Conservation (phyloP, 345 rosid genomes). For the Ricinus communis region DNA sequence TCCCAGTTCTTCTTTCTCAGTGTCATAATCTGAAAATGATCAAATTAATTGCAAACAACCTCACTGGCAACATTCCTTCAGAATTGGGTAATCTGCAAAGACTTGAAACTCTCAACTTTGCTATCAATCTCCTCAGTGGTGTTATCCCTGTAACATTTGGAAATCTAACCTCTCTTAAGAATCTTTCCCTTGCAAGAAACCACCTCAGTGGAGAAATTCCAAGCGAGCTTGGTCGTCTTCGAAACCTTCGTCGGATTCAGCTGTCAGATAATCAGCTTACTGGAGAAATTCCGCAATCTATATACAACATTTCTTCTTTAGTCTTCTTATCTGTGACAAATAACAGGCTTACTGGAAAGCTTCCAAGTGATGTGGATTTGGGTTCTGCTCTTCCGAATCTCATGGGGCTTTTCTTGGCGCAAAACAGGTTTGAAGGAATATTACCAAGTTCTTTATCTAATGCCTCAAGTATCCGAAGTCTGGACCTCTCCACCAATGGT, state of each 20-base stretch:
- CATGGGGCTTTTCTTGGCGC: conserved; percentile 12
- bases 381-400: conserved; percentile 17
- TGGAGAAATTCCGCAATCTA: conserved; percentile 12
- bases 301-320: conserved; percentile 22
- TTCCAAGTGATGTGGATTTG: neutral
- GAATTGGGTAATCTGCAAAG: neutral
- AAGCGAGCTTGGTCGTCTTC: conserved; percentile 18
- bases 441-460: conserved; percentile 13
- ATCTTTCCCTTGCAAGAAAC: conserved; percentile 11
- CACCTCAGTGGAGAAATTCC: conserved; percentile 7
- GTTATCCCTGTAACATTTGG: conserved; percentile 17
- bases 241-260: neutral
- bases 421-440: conserved; percentile 16
- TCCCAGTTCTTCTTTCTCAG: neutral
- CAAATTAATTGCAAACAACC: neutral
- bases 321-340: neutral
- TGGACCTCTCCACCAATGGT: conserved; percentile 13
- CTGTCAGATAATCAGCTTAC: conserved; percentile 13
- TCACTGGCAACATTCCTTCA: neutral
- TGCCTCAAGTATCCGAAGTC: neutral
- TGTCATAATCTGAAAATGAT: neutral
- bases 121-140: conserved; percentile 23
- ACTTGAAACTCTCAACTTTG: conserved; percentile 8
- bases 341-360: conserved; percentile 16
- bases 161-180: conserved; percentile 23